Conservation (phyloP, 345 rosid genomes). For the Salix brachista region DNA sequence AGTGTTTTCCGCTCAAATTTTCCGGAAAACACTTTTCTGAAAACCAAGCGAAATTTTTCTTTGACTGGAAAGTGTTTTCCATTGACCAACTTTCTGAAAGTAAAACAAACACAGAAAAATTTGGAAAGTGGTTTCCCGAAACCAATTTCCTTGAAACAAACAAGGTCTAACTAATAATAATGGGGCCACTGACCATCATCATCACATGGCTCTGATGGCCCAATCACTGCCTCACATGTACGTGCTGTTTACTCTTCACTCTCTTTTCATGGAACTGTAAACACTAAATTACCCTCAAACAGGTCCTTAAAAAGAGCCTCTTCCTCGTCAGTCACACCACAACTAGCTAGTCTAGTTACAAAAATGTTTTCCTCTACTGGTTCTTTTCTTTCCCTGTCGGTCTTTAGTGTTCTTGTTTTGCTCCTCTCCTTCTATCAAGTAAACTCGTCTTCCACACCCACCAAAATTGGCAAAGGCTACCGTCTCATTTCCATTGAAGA, state of each 20-base stretch:
- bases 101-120: no score
- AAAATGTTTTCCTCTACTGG: constrained; percentile 8
- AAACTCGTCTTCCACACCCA: constrained; percentile 19
- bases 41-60: no score
- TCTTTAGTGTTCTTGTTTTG: constrained; percentile 20
- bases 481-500: constrained; percentile 75
- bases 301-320: background rate
- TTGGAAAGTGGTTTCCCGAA: no score
- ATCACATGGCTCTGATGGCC: constrained; percentile 4
- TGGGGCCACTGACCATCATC: background rate
- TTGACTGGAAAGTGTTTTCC: no score
- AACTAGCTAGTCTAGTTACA: background rate
- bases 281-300: no score
- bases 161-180: no score
- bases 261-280: background rate
- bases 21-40: no score
- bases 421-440: constrained; percentile 31
- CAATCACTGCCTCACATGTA: constrained; percentile 6
- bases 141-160: no score
- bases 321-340: background rate
- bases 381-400: background rate
- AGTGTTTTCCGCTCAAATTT: no score
- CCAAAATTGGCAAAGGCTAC: constrained; percentile 82
- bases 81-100: no score
- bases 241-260: background rate